Conservation (phyloP, 106 monocot genomes). For the Acorus calamus region DNA sequence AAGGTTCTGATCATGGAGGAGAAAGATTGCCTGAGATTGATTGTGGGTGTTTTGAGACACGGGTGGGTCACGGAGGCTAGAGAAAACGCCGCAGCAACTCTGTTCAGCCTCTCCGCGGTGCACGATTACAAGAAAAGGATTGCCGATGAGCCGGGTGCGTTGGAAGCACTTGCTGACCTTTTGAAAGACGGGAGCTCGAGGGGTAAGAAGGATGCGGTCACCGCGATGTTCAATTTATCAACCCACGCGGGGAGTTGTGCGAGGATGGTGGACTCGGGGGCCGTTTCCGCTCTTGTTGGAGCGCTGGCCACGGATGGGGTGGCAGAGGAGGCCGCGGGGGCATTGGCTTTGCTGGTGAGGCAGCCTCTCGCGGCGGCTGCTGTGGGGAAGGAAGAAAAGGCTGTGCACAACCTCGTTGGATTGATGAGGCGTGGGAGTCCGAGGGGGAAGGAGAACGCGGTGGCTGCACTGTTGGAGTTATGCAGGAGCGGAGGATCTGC, state of each 20-base stretch:
- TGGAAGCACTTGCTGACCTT: conserved; percentile 34
- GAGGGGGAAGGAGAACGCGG: conserved; percentile 55
- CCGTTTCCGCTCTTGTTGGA: conserved; percentile 29
- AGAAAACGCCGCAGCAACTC: conserved; percentile 74
- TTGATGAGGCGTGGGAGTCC: conserved; percentile 55
- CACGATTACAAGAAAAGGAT: conserved; percentile 66
- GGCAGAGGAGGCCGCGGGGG: conserved; percentile 69
- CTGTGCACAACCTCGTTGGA: conserved; percentile 22
- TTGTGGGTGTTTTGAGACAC: conserved; percentile 38
- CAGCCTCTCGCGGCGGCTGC: conserved; percentile 16
- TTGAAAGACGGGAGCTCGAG: conserved; percentile 40
- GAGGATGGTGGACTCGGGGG: conserved; percentile 42
- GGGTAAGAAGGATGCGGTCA: conserved; percentile 74
- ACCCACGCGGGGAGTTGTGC: conserved; percentile 32
- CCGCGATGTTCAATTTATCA: conserved; percentile 61
- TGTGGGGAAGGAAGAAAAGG: conserved; percentile 17
- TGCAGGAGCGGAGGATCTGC: conserved; percentile 30
- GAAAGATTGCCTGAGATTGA: conserved; percentile 41
- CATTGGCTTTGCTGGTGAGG: conserved; percentile 48
- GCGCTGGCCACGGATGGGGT: conserved; percentile 39
- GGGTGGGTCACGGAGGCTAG: conserved; percentile 48
- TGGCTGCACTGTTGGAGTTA: conserved; percentile 42
- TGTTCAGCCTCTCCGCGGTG: conserved; percentile 67
- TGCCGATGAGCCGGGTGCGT: conserved; percentile 32
- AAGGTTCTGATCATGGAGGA: conserved; percentile 45